Percentiles rank a stretch among this genome's conserved stretches.
Evolutionary conservation across 2,329 filamentous ascomycete species (phyloP).

Genomic region (Fusarium nematophilum): DNA sequence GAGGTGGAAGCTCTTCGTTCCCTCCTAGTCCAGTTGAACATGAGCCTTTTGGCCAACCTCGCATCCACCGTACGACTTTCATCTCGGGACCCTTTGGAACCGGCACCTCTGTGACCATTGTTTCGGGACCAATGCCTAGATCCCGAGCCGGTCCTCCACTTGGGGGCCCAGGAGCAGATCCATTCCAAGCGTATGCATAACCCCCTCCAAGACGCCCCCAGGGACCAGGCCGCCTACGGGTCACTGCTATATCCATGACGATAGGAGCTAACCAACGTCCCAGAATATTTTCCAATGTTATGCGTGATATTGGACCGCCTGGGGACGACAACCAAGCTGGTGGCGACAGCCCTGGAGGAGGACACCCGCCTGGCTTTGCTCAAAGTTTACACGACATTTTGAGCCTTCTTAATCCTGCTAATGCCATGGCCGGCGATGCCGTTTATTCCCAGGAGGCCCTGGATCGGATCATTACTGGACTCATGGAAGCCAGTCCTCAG

Average conservation of each 20-base stretch:
- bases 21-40: conserved; percentile 24
- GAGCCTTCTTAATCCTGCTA: conserved; percentile 63
- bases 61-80: conserved; percentile 53
- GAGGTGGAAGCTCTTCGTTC: conserved; percentile 23
- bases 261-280: conserved; percentile 47
- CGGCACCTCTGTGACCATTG: conserved; percentile 63
- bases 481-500: conserved; percentile 85
- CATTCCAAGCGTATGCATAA: conserved; percentile 62
- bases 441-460: conserved; percentile 93
- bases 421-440: conserved; percentile 75
- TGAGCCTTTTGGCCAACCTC: conserved; percentile 40
- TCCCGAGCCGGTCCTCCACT: conserved; percentile 20
- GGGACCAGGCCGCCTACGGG: conserved; percentile 29
- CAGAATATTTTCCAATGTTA: conserved; percentile 61
- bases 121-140: conserved; percentile 50
- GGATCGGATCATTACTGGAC: conserved; percentile 85
- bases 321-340: conserved; percentile 39
- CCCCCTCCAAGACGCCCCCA: conserved; percentile 21
- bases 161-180: conserved; percentile 46
- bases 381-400: conserved; percentile 64
- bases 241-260: conserved; percentile 32
- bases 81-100: conserved; percentile 51
- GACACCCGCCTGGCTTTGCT: conserved; percentile 40
- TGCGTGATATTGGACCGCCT: conserved; percentile 55
- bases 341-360: conserved; percentile 23